phyloP scores from a whole-genome alignment of 1,284 basidiomycete species.

The Sporisorium iseilematis-ciliati region DNA sequence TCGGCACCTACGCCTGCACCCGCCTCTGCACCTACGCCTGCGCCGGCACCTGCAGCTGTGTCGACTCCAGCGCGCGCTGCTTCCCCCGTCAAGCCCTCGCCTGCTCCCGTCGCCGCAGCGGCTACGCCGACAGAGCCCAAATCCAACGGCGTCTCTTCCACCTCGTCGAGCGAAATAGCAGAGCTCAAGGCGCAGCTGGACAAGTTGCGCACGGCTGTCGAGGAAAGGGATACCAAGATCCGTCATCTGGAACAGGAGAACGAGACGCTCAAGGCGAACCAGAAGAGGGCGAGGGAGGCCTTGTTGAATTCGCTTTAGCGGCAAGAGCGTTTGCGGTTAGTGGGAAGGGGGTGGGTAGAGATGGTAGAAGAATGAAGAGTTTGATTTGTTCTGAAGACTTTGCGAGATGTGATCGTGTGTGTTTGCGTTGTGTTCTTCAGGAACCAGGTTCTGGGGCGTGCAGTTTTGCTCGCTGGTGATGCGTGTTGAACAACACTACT shows the following conservation, averaged over 20 bases:
- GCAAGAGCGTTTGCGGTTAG: too few species aligned
- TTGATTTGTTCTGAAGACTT: too few species aligned
- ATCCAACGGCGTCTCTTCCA: constrained; percentile 5
- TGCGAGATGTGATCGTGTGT: not conserved
- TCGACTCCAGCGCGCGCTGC: constrained; percentile 23
- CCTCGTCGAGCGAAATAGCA: constrained; percentile 19
- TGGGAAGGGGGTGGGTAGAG: not conserved
- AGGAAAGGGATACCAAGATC: constrained; percentile 58
- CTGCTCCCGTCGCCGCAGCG: constrained; percentile 16
- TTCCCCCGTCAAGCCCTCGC: constrained; percentile 19
- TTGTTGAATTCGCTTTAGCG: constrained; percentile 30
- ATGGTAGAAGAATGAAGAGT: not conserved
- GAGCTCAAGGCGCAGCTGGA: constrained; percentile 38
- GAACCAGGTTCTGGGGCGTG: too few species aligned
- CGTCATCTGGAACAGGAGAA: constrained; percentile 65
- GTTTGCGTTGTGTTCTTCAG: constrained; percentile 1
- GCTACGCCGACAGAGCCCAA: constrained; percentile 7
- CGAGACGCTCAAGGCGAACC: constrained; percentile 54
- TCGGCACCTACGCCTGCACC: constrained; percentile 28
- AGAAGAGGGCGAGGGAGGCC: constrained; percentile 46
- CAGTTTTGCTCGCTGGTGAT: too few species aligned
- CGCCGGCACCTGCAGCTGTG: constrained; percentile 6
- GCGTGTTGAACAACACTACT: too few species aligned
- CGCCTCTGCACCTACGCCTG: constrained; percentile 1
- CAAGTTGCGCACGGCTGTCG: constrained; percentile 48